Evolutionary conservation across 1,139 yeast genomes (phyloP), one percentile per base, ranked within the genome.

Genomic region (Arxiozyma heterogenica): DNA sequence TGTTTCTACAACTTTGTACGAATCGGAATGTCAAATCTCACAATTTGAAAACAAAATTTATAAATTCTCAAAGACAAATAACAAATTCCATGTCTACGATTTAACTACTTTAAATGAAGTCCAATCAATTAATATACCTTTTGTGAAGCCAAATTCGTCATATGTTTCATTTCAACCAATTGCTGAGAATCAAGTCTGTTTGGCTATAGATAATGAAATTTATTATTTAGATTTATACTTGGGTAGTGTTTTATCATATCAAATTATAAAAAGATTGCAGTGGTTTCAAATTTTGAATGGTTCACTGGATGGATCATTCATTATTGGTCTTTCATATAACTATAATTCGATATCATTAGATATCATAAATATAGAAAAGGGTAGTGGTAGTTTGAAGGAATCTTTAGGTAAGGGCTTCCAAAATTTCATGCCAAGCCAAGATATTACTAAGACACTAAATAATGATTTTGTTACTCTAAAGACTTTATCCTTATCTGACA

Each of bases 351-450:
- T 60, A 38, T 62, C 61, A 48, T 56, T 76, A 30, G 71, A 73
- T 39, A 73, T 75, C 2, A 59, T 77, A 42, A 71, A 82, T 51
- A 75, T 86, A 41, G 81, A 83, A 58, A 80, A 83, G 20, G 95
- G 95, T 2, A 71, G 79, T 44, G 90, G 91, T 59, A 82, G 81
- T 51, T 74, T 89, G 58, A 77, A 81, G 57, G 93, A 87, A 61
- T 82, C 89, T 39, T 68, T 88, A 50, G 93, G 94, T 25, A 83
- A 82, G 64, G 82, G 87, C 30, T 73, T 82, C 49, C 55, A 54
- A 41, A 54, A 49, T 44, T 61, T 63, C 38, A 47, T 52, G 1
- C 41, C 46, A 21, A 46, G 39, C 12, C 17, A 34, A 34, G 39
- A 6, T 34, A 34, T 34, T 4, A 34, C 39, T 12, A 6, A 38